Conservation (phyloP, 2,329 filamentous ascomycete genomes). For the Zasmidium citrigriseum region DNA sequence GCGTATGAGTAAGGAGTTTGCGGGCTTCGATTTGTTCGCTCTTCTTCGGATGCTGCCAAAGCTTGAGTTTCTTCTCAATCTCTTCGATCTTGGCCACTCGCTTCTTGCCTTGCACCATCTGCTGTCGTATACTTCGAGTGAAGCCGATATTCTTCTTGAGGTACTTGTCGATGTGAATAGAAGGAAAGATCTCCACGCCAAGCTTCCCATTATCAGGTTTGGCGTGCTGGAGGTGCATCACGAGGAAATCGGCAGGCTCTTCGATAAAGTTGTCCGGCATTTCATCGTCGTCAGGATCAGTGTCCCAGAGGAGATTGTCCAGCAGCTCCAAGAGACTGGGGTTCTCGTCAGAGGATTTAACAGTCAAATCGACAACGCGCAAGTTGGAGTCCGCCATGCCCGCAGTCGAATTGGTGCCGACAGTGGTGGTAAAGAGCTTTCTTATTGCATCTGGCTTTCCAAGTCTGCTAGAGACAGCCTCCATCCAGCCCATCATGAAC, state of each 20-base stretch:
- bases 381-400: constrained; percentile 25
- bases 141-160: constrained; percentile 52
- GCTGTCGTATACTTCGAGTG: constrained; percentile 49
- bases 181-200: constrained; percentile 54
- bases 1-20: constrained; percentile 37
- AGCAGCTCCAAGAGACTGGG: constrained; percentile 28
- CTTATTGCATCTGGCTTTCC: constrained; percentile 9
- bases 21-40: constrained; percentile 38
- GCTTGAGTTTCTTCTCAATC: constrained; percentile 40
- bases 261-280: constrained; percentile 40
- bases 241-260: constrained; percentile 56
- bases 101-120: constrained; percentile 37
- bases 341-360: constrained; percentile 15
- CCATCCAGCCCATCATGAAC: constrained; percentile 28
- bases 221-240: constrained; percentile 47
- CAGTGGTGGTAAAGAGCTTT: constrained; percentile 29
- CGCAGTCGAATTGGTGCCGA: constrained; percentile 24
- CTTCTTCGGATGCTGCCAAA: constrained; percentile 34
- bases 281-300: constrained; percentile 24
- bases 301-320: constrained; percentile 35
- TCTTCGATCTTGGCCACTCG: constrained; percentile 35
- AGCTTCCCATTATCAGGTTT: constrained; percentile 35
- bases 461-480: constrained; percentile 15
- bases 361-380: constrained; percentile 18
- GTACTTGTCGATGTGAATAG: constrained; percentile 63